Evolutionary conservation across 2,329 filamentous ascomycete species (phyloP).

Genomic region (Colletotrichum tropicale): DNA sequence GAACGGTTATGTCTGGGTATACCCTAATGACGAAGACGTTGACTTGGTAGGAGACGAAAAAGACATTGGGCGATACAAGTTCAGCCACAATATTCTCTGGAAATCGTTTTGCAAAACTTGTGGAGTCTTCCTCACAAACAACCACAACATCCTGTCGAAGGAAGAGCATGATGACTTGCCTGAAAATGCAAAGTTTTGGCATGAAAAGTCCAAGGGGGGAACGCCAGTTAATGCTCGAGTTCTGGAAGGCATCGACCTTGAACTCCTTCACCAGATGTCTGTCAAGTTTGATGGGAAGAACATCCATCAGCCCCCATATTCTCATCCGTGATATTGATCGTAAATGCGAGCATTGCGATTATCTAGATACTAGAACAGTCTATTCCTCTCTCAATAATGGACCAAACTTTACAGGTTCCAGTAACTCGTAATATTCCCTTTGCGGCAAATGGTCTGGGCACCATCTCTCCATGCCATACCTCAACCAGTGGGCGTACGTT

Average conservation of each 20-base stretch:
- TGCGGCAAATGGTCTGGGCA: conserved; percentile 44
- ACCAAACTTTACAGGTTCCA: conserved; percentile 42
- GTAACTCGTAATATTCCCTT: conserved; percentile 33
- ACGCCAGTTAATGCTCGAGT: neutral
- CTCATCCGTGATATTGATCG: neutral
- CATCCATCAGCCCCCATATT: neutral
- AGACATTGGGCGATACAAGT: neutral
- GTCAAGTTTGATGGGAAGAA: neutral
- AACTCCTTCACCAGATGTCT: neutral
- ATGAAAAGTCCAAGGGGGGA: neutral
- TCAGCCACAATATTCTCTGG: neutral
- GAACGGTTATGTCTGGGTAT: too few species aligned
- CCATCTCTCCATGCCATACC: conserved; percentile 54
- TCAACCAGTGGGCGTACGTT: conserved; percentile 60
- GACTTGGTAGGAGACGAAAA: neutral
- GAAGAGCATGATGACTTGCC: neutral
- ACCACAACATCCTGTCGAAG: neutral
- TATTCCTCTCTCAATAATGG: conserved; percentile 16
- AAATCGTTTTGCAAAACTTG: neutral
- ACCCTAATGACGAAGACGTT: neutral
- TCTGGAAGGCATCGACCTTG: neutral
- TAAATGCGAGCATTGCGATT: too few species aligned
- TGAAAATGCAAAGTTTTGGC: neutral
- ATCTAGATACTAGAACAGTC: neutral
- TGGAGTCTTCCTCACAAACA: neutral